Conservation (phyloP, 2,329 filamentous ascomycete species). For the Hortaea werneckii region DNA sequence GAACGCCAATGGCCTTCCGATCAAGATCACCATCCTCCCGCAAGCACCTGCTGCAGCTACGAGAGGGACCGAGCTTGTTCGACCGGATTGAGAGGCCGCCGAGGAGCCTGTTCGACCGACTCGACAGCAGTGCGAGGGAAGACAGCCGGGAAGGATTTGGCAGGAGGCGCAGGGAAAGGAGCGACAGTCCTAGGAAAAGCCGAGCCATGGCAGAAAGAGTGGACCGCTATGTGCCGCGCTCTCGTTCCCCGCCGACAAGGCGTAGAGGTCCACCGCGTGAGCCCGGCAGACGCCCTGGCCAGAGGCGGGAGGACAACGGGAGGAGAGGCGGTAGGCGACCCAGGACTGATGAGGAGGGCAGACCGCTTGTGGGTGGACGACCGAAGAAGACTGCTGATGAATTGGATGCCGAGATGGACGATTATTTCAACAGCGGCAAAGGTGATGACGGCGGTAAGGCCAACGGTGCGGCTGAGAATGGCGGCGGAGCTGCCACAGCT, state of each 20-base stretch:
- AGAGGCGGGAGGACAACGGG: constrained; percentile 32
- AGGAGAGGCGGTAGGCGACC: constrained; percentile 27
- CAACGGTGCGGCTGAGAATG: constrained; percentile 10
- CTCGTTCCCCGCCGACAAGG: constrained; percentile 44
- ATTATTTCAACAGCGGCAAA: constrained; percentile 59
- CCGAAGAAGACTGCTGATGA: constrained; percentile 83
- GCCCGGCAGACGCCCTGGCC: constrained; percentile 37
- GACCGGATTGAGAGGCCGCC: constrained; percentile 40
- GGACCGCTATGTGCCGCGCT: constrained; percentile 66
- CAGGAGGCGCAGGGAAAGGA: constrained; percentile 23
- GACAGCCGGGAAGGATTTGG: constrained; percentile 19
- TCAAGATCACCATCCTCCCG: constrained; percentile 60
- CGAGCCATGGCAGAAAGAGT: constrained; percentile 55
- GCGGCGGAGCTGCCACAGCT: constrained; percentile 7
- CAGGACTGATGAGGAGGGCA: constrained; percentile 39
- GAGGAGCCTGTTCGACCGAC: constrained; percentile 54
- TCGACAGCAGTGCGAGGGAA: constrained; percentile 34
- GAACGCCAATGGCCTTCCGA: constrained; percentile 76
- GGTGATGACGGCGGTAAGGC: constrained; percentile 24
- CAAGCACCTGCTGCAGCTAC: constrained; percentile 31
- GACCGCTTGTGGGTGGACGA: constrained; percentile 33
- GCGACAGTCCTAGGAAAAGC: constrained; percentile 38
- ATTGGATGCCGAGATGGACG: constrained; percentile 91
- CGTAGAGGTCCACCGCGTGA: constrained; percentile 40
- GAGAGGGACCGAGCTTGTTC: constrained; percentile 25